Conservation (phyloP, 805 yeast genomes). For the Cyberlindnera saturnus region DNA sequence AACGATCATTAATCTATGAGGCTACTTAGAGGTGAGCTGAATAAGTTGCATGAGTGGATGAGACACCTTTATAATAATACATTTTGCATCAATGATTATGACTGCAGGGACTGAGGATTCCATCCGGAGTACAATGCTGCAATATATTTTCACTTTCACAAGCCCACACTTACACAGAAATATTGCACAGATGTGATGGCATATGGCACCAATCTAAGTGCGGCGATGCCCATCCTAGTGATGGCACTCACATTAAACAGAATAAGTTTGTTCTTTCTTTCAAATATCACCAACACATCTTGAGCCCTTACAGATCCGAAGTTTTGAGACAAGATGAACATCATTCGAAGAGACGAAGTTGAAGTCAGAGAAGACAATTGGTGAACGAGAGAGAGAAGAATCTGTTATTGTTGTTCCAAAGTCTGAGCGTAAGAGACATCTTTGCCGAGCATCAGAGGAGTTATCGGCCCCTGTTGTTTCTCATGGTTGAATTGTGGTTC, state of each 20-base stretch:
- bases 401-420: slow-evolving; percentile 21
- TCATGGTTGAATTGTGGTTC: slow-evolving; percentile 4
- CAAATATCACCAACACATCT: slow-evolving; percentile 9
- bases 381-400: slow-evolving; percentile 18
- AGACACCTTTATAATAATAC: too few relatives aligned
- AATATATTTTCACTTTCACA: too few relatives aligned
- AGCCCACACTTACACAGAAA: too few relatives aligned
- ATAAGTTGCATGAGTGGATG: too few relatives aligned
- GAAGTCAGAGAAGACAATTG: slow-evolving; percentile 7
- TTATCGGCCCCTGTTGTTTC: slow-evolving; percentile 6
- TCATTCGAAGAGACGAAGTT: slow-evolving; percentile 1
- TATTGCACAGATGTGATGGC: too few relatives aligned
- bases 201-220: too few relatives aligned
- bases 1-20: too few relatives aligned
- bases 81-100: too few relatives aligned
- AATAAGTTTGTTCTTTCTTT: slow-evolving; percentile 7
- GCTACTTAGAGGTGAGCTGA: too few relatives aligned
- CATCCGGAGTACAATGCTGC: too few relatives aligned
- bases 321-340: slow-evolving; percentile 8
- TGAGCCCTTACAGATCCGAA: slow-evolving; percentile 6
- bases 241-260: slow-evolving; percentile 19
- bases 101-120: too few relatives aligned
- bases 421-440: slow-evolving; percentile 14
- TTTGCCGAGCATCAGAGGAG: slow-evolving; percentile 11
- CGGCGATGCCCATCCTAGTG: too few relatives aligned